A percentile compares a stretch with the other conserved stretches of the same genome.
phyloP scores from a whole-genome alignment of 1,139 yeast genomes.

The Entelexis paramagnoliae region DNA sequence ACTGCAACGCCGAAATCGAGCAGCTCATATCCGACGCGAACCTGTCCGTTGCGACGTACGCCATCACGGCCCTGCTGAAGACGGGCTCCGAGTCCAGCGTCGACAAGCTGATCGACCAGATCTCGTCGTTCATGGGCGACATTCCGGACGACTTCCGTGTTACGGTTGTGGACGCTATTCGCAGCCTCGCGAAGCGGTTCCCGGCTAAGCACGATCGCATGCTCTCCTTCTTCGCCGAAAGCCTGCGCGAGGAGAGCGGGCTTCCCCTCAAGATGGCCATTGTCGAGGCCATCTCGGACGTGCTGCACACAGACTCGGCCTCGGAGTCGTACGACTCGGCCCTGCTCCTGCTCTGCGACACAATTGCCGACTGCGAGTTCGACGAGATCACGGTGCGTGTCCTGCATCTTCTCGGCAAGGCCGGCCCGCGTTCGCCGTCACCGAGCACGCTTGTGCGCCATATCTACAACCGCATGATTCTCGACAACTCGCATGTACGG shows the following conservation, averaged over 20 bases:
- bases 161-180: slow-evolving; percentile 88
- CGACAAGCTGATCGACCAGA: slow-evolving; percentile 77
- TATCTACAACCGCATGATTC: slow-evolving; percentile 89
- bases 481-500: slow-evolving; percentile 89
- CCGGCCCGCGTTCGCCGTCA: slow-evolving; percentile 78
- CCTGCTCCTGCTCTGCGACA: slow-evolving; percentile 83
- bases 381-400: slow-evolving; percentile 88
- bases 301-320: slow-evolving; percentile 58
- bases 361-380: slow-evolving; percentile 95
- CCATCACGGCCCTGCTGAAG: slow-evolving; percentile 88
- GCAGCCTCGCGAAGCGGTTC: slow-evolving; percentile 83
- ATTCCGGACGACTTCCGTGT: slow-evolving; percentile 93
- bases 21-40: slow-evolving; percentile 75
- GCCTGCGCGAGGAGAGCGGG: slow-evolving; percentile 86
- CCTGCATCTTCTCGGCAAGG: slow-evolving; percentile 81
- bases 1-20: slow-evolving; percentile 75
- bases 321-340: slow-evolving; percentile 38
- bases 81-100: slow-evolving; percentile 90
- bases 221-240: slow-evolving; percentile 71
- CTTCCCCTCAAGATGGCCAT: slow-evolving; percentile 73
- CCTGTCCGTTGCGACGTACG: slow-evolving; percentile 95
- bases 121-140: slow-evolving; percentile 75
- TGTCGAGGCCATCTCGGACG: slow-evolving; percentile 84
- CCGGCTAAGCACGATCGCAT: slow-evolving; percentile 81
- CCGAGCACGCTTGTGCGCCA: slow-evolving; percentile 92